Evolutionary conservation across 1,139 yeast genomes (phyloP).

Genomic region (Candida gigantensis): DNA sequence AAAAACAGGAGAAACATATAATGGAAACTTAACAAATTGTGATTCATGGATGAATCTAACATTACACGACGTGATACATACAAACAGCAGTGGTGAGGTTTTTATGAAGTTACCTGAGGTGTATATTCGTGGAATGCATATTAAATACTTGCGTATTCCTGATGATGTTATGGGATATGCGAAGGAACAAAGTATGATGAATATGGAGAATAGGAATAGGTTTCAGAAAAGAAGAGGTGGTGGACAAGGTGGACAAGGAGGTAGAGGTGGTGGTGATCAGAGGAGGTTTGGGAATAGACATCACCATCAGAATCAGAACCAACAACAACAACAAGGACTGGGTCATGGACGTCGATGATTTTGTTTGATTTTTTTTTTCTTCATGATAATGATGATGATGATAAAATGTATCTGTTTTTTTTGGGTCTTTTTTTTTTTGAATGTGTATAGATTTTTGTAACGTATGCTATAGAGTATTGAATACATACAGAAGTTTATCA

Average conservation of each 20-base stretch:
- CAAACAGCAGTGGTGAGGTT: slow-evolving; percentile 66
- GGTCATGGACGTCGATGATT: slow-evolving; percentile 4
- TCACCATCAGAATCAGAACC: too few species aligned
- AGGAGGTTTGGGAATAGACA: slow-evolving; percentile 7
- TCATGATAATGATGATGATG: neutral
- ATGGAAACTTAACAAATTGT: slow-evolving; percentile 82
- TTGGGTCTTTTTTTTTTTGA: neutral
- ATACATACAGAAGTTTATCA: too few species aligned
- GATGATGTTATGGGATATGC: slow-evolving; percentile 77
- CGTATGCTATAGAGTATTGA: too few species aligned
- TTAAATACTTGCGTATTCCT: slow-evolving; percentile 49
- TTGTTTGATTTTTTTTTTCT: slow-evolving; percentile 1
- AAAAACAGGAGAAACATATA: slow-evolving; percentile 87
- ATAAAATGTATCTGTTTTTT: too few species aligned
- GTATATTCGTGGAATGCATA: slow-evolving; percentile 82
- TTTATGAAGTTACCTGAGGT: slow-evolving; percentile 73
- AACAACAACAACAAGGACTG: slow-evolving; percentile 5
- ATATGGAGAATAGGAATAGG: slow-evolving; percentile 51
- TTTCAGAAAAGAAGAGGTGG: slow-evolving; percentile 46
- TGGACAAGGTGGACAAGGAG: slow-evolving; percentile 10
- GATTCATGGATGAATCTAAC: slow-evolving; percentile 97
- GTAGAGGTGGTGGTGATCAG: neutral
- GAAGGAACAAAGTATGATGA: slow-evolving; percentile 62
- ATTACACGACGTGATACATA: slow-evolving; percentile 73
- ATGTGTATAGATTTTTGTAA: too few species aligned